Conservation (phyloP, 768 basidiomycete genomes). For the Sporobolomyces pararoseus region DNA sequence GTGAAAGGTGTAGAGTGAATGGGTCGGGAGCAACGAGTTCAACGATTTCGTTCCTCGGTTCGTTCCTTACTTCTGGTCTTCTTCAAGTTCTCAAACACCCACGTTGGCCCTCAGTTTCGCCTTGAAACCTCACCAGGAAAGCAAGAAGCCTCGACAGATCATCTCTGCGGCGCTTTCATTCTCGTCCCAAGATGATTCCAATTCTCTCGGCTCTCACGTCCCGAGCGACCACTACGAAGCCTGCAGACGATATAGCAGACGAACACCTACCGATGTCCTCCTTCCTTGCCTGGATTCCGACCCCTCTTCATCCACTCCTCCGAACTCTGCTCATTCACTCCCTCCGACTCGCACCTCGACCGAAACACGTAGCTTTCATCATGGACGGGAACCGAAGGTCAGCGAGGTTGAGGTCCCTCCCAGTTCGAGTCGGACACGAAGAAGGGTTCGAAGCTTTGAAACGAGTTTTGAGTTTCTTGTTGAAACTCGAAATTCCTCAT, state of each 20-base stretch:
- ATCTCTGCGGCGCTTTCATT: neutral
- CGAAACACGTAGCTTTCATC: slow-evolving; percentile 84
- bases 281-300: slow-evolving; percentile 36
- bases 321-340: slow-evolving; percentile 59
- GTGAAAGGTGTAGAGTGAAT: neutral
- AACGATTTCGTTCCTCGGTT: neutral
- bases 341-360: slow-evolving; percentile 77
- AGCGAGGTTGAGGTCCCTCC: slow-evolving; percentile 53
- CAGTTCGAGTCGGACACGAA: slow-evolving; percentile 60
- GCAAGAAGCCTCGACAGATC: too few relatives aligned
- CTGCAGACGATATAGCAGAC: neutral
- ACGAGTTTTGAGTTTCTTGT: slow-evolving; percentile 68
- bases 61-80: neutral
- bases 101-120: neutral
- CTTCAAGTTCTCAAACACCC: neutral
- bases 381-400: slow-evolving; percentile 97
- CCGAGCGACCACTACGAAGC: neutral
- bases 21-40: neutral
- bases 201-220: slow-evolving; percentile 1
- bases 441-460: slow-evolving; percentile 77
- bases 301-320: slow-evolving; percentile 33
- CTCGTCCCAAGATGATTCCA: neutral
- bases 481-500: slow-evolving; percentile 70
- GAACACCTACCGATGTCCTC: slow-evolving; percentile 17
- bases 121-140: too few relatives aligned